phyloP scores from a whole-genome alignment of 352 stramenopile species.

The Globisporangium cystogenes region DNA sequence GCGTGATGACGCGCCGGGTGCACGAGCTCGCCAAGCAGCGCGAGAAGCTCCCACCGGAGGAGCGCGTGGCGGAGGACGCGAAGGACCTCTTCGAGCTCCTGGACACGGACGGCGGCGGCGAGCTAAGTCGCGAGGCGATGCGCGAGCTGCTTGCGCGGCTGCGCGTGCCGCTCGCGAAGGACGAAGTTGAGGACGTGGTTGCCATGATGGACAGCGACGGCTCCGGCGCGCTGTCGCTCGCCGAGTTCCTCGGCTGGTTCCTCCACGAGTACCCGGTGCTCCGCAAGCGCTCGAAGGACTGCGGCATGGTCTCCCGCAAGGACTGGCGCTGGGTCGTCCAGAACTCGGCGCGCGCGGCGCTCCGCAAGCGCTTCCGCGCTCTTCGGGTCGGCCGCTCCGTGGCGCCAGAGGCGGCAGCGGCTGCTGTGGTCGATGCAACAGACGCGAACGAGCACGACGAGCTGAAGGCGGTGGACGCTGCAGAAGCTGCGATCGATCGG shows the following conservation, averaged over 20 bases:
- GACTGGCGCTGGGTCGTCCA: constrained; percentile 68
- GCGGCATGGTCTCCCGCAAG: constrained; percentile 37
- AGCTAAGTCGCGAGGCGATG: constrained; percentile 40
- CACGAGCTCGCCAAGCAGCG: constrained; percentile 35
- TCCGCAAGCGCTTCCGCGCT: constrained; percentile 49
- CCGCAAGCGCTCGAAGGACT: constrained; percentile 42
- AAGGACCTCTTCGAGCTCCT: constrained; percentile 70
- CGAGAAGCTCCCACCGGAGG: constrained; percentile 24
- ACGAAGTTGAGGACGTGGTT: constrained; percentile 59
- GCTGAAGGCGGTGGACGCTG: too few relatives aligned
- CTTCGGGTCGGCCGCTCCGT: constrained; percentile 15
- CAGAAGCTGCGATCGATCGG: too few relatives aligned
- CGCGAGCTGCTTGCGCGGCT: constrained; percentile 46
- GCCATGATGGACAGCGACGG: constrained; percentile 79
- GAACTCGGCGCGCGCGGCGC: constrained; percentile 35
- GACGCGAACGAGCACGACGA: background rate
- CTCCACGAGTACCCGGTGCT: constrained; percentile 49
- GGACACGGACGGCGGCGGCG: constrained; percentile 39
- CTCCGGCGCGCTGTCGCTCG: constrained; percentile 57
- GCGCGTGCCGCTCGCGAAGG: constrained; percentile 44
- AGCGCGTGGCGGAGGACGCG: constrained; percentile 46
- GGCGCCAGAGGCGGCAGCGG: background rate
- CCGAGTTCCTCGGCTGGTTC: constrained; percentile 68
- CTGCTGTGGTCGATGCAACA: background rate
- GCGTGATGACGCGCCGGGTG: constrained; percentile 28